Conservation (phyloP, 2,329 filamentous ascomycete species). For the Microdochium nivale region DNA sequence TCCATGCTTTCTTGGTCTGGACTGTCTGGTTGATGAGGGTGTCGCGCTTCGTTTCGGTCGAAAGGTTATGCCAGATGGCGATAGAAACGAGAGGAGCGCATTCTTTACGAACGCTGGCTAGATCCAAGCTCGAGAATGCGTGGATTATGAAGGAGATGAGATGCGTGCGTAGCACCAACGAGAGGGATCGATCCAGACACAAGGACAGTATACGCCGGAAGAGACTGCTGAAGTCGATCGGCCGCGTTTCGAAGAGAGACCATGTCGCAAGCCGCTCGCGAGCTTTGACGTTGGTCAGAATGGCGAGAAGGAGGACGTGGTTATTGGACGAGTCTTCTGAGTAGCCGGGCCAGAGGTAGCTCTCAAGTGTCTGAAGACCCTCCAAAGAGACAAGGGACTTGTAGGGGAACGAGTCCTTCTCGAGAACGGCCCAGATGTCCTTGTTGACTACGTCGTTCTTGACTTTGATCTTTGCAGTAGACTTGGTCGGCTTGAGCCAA, state of each 20-base stretch:
- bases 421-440: slow-evolving; percentile 81
- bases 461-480: slow-evolving; percentile 58
- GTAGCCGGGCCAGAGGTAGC: slow-evolving; percentile 93
- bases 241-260: slow-evolving; percentile 69
- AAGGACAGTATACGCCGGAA: slow-evolving; percentile 87
- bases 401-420: slow-evolving; percentile 70
- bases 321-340: slow-evolving; percentile 82
- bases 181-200: slow-evolving; percentile 63
- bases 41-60: slow-evolving; percentile 67
- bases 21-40: slow-evolving; percentile 60
- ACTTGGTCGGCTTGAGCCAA: slow-evolving; percentile 66
- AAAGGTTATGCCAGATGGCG: slow-evolving; percentile 89
- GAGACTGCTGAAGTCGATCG: slow-evolving; percentile 76
- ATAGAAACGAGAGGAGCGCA: slow-evolving; percentile 93
- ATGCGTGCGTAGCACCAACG: slow-evolving; percentile 62
- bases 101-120: slow-evolving; percentile 82
- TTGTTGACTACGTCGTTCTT: slow-evolving; percentile 80
- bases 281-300: slow-evolving; percentile 82
- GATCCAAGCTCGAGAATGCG: slow-evolving; percentile 91
- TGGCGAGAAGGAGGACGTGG: slow-evolving; percentile 77
- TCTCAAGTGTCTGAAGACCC: slow-evolving; percentile 83
- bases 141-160: slow-evolving; percentile 85
- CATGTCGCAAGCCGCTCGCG: slow-evolving; percentile 82
- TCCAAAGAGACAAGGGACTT: slow-evolving; percentile 76
- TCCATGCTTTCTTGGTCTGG: slow-evolving; percentile 85